Evolutionary conservation across 2,329 filamentous ascomycete species (phyloP), one percentile per base, ranked within the genome.

Genomic region (Elsinoe perseae): DNA sequence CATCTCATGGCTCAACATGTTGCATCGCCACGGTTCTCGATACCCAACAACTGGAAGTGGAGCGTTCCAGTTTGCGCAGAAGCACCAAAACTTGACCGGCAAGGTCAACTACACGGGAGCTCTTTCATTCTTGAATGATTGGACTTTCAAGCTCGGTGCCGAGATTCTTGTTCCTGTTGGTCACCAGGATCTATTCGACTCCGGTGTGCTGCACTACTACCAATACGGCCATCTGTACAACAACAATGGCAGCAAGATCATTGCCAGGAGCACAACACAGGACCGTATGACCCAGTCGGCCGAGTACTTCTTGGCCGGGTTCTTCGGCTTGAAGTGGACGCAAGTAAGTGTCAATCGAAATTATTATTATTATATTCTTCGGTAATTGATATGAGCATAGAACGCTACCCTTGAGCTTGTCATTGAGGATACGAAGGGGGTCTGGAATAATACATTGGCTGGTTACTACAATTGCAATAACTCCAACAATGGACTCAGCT

Each of bases 301-400:
- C 2, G 86, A 90, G 68, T 86, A 90, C 68, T 90, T 89, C 70
- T 72, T 89, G 65, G 84, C 86, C 4, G 87, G 87, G 0, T 90
- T 90, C 72, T 90, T 90, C 65, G 86, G 86, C 0, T 76, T 89
- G 0, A 80, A 85, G 46, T 90, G 86, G 86, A 77, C 82, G 1
- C 77, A 56, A 42, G 53, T 56, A 38, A 12, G 52, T 54, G 10
- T 6, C 3, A 8, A 7, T 27, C n/a, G 20, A 30, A 6, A 27
- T 5, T 43, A 16, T n/a, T 4, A 16, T 12, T 5, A 2, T n/a
- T n/a, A n/a, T n/a, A n/a, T 21, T 8, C 8, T 4, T 4, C 1
- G 18, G 1, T 3, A 10, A 8, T 36, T 54, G 23, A 54, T 36
- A 40, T 6, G 4, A n/a, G 4, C 8, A 8, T n/a, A 82, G 27